Evolutionary conservation across 2,329 filamentous ascomycete species (phyloP).

Genomic region (Curvularia lunata): DNA sequence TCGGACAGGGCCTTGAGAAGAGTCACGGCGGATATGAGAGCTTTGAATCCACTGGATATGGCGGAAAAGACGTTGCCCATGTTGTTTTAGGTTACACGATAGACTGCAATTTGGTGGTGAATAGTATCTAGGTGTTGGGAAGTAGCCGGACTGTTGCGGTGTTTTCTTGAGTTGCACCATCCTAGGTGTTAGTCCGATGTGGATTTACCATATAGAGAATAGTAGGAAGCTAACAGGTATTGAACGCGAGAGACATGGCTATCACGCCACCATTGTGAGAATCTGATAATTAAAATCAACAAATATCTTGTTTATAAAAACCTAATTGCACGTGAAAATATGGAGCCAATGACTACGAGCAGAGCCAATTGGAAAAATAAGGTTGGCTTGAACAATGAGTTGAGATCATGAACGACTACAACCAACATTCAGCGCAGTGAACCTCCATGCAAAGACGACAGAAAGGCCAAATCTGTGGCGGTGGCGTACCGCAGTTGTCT

Average conservation of each 20-base stretch:
- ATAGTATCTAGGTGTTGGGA: neutral
- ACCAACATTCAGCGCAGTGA: too few relatives aligned
- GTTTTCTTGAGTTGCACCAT: neutral
- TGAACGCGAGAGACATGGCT: neutral
- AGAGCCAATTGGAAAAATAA: too few relatives aligned
- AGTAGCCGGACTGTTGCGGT: neutral
- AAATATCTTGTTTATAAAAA: neutral
- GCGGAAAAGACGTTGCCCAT: neutral
- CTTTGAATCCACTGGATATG: neutral
- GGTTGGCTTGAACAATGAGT: too few relatives aligned
- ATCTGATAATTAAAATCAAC: neutral
- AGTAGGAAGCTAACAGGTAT: neutral
- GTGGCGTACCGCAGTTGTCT: neutral
- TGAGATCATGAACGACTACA: too few relatives aligned
- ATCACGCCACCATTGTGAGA: neutral
- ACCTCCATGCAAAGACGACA: too few relatives aligned
- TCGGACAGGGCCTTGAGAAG: conserved; percentile 7
- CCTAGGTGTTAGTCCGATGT: neutral
- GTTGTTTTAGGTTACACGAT: neutral
- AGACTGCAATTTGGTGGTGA: neutral
- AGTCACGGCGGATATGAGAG: neutral
- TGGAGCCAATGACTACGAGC: too few relatives aligned
- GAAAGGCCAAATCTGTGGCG: neutral
- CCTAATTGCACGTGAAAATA: neutral
- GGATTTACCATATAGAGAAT: neutral